A percentile compares a stretch with the other conserved stretches of the same genome.
phyloP scores from a whole-genome alignment of 768 basidiomycete species.

The Rubroboletus pulcherrimus region DNA sequence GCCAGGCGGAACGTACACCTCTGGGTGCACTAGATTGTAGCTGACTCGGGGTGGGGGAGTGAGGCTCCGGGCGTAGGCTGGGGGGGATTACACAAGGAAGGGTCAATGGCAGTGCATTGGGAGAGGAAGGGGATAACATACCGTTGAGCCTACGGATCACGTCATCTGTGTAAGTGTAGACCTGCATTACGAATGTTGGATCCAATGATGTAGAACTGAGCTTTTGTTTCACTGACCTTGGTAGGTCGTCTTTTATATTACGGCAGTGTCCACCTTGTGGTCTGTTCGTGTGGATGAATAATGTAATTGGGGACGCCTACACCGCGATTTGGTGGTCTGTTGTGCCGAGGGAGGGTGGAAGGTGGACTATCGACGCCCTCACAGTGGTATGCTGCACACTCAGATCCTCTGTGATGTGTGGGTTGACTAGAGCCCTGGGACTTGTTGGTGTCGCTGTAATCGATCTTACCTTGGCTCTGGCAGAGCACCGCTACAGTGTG shows the following conservation, averaged over 20 bases:
- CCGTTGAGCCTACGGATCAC: neutral
- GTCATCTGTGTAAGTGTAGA: slow-evolving; percentile 1
- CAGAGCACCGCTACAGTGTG: neutral
- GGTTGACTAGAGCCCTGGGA: neutral
- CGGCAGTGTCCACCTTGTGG: neutral
- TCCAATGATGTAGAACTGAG: neutral
- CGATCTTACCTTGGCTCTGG: neutral
- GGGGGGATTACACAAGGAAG: neutral
- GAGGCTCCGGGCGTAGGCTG: neutral
- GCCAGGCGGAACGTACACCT: neutral
- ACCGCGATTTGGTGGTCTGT: neutral
- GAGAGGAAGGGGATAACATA: neutral
- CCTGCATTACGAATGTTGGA: neutral
- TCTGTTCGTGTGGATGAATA: neutral
- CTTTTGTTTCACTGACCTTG: neutral
- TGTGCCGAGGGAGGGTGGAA: neutral
- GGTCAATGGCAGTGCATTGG: neutral
- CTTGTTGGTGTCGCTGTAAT: neutral
- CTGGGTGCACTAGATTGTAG: neutral
- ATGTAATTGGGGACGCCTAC: neutral
- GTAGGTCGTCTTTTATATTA: neutral
- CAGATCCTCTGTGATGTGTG: neutral
- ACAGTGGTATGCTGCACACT: no score
- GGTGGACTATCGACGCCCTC: neutral
- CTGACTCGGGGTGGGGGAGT: neutral